phyloP scores from a whole-genome alignment of 257 asterid genomes.

The Solanum pinnatisectum region DNA sequence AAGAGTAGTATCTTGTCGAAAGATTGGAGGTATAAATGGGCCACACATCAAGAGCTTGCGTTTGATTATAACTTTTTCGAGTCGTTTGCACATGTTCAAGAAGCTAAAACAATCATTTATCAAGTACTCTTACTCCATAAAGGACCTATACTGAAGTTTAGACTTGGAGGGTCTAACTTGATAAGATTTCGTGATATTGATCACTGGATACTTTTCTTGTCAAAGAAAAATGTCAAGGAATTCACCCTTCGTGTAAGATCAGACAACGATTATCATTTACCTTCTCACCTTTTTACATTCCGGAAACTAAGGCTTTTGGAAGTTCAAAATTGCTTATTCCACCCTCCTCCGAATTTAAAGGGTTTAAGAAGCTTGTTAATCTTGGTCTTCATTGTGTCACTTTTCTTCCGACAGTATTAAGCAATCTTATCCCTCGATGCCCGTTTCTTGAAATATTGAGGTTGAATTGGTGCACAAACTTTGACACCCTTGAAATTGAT shows the following conservation, averaged over 20 bases:
- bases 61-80: neutral
- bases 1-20: too few relatives aligned
- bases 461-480: slow-evolving; percentile 32
- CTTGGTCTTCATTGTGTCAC: slow-evolving; percentile 34
- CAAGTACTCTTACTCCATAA: neutral
- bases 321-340: slow-evolving; percentile 25
- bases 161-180: neutral
- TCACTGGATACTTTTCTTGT: neutral
- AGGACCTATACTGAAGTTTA: slow-evolving; percentile 4
- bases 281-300: slow-evolving; percentile 2
- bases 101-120: neutral
- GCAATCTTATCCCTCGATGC: slow-evolving; percentile 26
- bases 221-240: neutral
- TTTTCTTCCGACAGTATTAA: slow-evolving; percentile 19
- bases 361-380: slow-evolving; percentile 34
- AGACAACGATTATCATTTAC: neutral
- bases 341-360: slow-evolving; percentile 31
- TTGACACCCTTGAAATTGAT: slow-evolving; percentile 30
- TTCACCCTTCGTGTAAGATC: neutral
- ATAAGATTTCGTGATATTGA: neutral
- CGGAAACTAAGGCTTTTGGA: neutral
- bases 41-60: too few relatives aligned
- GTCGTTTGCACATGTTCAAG: neutral
- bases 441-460: slow-evolving; percentile 36
- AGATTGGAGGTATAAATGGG: too few relatives aligned